These are phyloP conservation scores for Nicotiana noctiflora DNA, from an alignment of 257 asterid species.

Conservation along the genomic window DNA sequence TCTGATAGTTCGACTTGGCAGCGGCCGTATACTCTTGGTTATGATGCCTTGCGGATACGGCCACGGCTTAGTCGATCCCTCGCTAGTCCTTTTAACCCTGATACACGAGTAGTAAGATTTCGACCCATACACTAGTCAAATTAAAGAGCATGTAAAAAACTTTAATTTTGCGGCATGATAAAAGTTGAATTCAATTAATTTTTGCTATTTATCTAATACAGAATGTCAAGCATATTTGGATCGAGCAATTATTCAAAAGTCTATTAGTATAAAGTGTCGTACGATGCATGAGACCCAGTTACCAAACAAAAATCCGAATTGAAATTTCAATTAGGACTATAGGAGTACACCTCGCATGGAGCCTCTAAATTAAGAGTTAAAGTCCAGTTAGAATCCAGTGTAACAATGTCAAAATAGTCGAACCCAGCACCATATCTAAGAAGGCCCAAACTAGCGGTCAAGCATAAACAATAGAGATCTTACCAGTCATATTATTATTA, in stretches of 20 bases:
- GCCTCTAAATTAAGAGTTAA: not conserved
- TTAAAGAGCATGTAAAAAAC: too few species aligned
- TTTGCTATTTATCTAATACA: not conserved
- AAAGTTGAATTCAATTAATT: too few species aligned
- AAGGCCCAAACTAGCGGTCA: not conserved
- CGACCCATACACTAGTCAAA: too few species aligned
- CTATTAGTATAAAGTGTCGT: not conserved
- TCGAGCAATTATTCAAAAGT: not conserved
- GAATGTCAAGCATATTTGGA: not conserved
- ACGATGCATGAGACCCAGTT: too few species aligned
- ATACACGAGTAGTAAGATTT: too few species aligned
- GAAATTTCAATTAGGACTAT: not conserved
- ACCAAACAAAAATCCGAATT: not conserved
- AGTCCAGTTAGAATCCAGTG: not conserved
- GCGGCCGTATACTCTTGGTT: too few species aligned
- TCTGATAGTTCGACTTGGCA: too few species aligned
- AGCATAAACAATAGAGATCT: not conserved
- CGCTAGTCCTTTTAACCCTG: too few species aligned
- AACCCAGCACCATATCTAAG: not conserved
- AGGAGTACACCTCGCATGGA: not conserved
- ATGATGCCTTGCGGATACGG: too few species aligned
- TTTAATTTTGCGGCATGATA: too few species aligned
- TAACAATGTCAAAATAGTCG: not conserved
- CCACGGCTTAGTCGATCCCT: too few species aligned
- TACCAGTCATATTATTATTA: too few species aligned